Conservation (phyloP, 306 rosid genomes). For the Carpinus viminea region DNA sequence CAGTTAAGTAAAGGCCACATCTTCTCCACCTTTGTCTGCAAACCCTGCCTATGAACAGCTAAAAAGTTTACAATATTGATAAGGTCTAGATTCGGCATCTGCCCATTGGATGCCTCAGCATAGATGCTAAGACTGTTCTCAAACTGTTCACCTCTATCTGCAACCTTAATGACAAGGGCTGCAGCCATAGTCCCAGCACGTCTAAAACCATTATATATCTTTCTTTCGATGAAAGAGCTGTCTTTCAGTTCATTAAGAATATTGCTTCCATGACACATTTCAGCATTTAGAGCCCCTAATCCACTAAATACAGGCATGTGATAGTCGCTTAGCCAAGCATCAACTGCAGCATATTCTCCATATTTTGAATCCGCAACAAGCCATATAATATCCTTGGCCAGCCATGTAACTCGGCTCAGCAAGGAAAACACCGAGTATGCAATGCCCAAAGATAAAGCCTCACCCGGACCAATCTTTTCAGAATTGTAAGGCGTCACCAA, state of each 20-base stretch:
- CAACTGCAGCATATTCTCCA: constrained; percentile 79
- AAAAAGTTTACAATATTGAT: constrained; percentile 83
- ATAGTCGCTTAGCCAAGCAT: constrained; percentile 92
- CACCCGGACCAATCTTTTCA: constrained; percentile 43
- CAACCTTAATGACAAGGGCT: constrained; percentile 84
- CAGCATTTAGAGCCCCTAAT: constrained; percentile 33
- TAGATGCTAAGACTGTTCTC: constrained; percentile 76
- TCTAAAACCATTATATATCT: constrained; percentile 57
- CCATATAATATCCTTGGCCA: constrained; percentile 93
- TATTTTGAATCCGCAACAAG: constrained; percentile 78
- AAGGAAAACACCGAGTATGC: constrained; percentile 86
- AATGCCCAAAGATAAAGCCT: constrained; percentile 77
- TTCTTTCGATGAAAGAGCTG: constrained; percentile 34
- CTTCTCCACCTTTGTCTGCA: constrained; percentile 71
- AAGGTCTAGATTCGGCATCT: constrained; percentile 97
- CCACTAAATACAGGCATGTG: constrained; percentile 62
- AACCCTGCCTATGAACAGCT: constrained; percentile 85
- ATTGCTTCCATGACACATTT: constrained; percentile 50
- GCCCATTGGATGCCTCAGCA: constrained; percentile 94
- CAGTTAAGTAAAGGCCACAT: constrained; percentile 59
- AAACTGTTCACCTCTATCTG: constrained; percentile 49
- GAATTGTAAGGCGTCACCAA: constrained; percentile 86
- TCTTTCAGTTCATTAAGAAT: constrained; percentile 39
- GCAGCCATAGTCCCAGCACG: constrained; percentile 98
- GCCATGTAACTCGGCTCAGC: constrained; percentile 85